Evolutionary conservation across 805 yeast species (phyloP), one percentile per base, ranked within the genome.

Genomic region (Blastobotrys terrestris): DNA sequence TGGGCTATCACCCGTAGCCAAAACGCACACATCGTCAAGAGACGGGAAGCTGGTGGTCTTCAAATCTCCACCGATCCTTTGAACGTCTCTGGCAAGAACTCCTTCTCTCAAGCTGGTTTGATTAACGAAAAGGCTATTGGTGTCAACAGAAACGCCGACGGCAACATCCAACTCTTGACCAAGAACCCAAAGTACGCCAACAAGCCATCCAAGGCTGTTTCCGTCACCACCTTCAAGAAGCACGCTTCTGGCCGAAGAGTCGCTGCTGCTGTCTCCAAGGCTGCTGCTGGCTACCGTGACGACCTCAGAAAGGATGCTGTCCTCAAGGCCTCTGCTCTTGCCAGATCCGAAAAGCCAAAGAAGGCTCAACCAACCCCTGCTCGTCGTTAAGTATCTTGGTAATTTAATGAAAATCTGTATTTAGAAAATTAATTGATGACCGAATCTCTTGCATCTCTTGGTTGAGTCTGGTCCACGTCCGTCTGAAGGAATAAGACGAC

Each of bases 1-100:
- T 77, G 81, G 81, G 77, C 74, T 61, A 63, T 77, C 52, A 70
- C 78, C 70, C 75, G 77, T 61, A 62, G 68, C 60, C 69, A 76
- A 72, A 68, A 74, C 53, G 62, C 75, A 56, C 77, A 59, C 74
- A 69, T 77, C 54, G 78, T 77, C 58, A 76, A 75, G 75, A 69
- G 76, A 60, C 57, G 71, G 57, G 58, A 62, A 52, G 63, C 65
- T 48, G 74, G 72, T 51, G 76, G 74, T 55, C 66, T 67, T 53
- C 65, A 61, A 55, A 69, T 75, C 66, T 76, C 80, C 59, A 63
- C 70, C 53, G 81, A 77, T 69, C 80, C 80, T 62, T 68, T 77
- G 61, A 77, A 76, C 73, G 67, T 70, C 59, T 64, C 73, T 53
- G 76, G 74, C 61, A 64, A 68, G 59, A 72, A 77, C 78, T 64